phyloP scores from a whole-genome alignment of 2,329 filamentous ascomycete species.

The Calonectria henricotiae region DNA sequence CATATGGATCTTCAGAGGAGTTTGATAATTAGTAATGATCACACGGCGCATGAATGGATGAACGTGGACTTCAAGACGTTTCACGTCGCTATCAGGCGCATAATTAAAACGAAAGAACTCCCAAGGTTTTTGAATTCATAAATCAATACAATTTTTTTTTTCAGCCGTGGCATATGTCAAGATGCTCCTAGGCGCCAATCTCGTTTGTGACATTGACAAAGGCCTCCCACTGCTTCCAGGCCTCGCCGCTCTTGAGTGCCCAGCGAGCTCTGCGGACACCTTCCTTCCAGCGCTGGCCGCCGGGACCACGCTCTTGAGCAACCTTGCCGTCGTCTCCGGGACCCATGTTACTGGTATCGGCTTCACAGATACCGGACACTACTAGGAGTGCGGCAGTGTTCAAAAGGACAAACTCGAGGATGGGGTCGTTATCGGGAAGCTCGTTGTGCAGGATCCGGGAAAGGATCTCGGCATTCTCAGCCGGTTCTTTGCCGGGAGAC shows the following conservation, averaged over 20 bases:
- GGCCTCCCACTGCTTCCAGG: conserved; percentile 85
- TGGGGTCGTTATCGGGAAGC: conserved; percentile 82
- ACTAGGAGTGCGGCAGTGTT: conserved; percentile 94
- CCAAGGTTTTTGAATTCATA: conserved; percentile 30
- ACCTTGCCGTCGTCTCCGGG: conserved; percentile 86
- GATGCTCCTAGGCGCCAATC: conserved; percentile 50
- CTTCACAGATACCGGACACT: conserved; percentile 88
- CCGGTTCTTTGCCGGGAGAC: conserved; percentile 87
- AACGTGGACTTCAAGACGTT: conserved; percentile 26
- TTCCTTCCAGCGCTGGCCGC: conserved; percentile 94
- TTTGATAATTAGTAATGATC: conserved; percentile 30
- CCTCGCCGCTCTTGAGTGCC: conserved; percentile 89
- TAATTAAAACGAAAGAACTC: conserved; percentile 25
- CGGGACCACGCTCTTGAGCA: conserved; percentile 86
- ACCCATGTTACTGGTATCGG: conserved; percentile 85
- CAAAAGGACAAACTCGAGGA: conserved; percentile 94
- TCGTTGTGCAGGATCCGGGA: conserved; percentile 83
- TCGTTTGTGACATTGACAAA: conserved; percentile 89
- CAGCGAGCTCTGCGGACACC: conserved; percentile 89
- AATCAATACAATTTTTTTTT: conserved; percentile 31
- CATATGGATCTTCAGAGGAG: conserved; percentile 1
- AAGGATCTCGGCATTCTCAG: conserved; percentile 90
- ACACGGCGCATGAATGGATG: conserved; percentile 31
- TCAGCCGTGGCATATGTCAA: conserved; percentile 18
- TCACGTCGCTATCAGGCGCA: conserved; percentile 28